Evolutionary conservation across 2,329 filamentous ascomycete species (phyloP), one percentile per base, ranked within the genome.

Genomic region (Magnaporthiopsis rhizophila): DNA sequence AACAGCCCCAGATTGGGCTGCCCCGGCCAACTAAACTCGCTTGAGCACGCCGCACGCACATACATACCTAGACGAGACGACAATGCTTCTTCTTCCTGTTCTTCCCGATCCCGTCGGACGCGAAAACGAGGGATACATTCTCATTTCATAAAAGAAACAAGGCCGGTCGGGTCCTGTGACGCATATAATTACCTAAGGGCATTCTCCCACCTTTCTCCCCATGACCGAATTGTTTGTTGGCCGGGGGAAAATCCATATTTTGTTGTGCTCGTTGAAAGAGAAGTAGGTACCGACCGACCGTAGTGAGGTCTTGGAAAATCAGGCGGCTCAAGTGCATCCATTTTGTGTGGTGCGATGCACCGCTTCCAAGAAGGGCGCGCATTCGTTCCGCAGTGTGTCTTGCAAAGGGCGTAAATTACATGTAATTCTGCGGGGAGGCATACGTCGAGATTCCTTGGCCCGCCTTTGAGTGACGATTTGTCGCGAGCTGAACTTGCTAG

Each of bases 61-160:
- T 6, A n/a, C 18, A 8, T 21, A n/a, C 21, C 1, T 53, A n/a
- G 18, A n/a, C 45, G 21, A 53, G 45, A n/a, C n/a, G 21, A n/a
- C n/a, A 15, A 6, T n/a, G 6, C 7, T n/a, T 21, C n/a, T n/a
- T 53, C 34, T 36, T 36, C 34, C 28, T 5, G 3, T 3, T 30
- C 1, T 45, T 21, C 38, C 38, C 45, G 45, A 21, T 18, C 45
- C 45, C 45, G 45, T 53, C 45, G 45, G 45, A 53, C 18, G 18
- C 45, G 21, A n/a, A n/a, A 18, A 7, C n/a, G 5, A 30, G 3
- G 3, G 5, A 53, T 18, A n/a, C 8, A 11, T 53, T 53, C 21
- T 32, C 28, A 58, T 58, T 58, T 28, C 57, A 58, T 58, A 58
- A 58, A 58, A 58, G 57, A 58, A 58, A 58, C 57, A 58, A 15